These are phyloP conservation scores for Neospora caninum DNA, from an alignment of 169 alveolate species.

Conservation along the genomic window DNA sequence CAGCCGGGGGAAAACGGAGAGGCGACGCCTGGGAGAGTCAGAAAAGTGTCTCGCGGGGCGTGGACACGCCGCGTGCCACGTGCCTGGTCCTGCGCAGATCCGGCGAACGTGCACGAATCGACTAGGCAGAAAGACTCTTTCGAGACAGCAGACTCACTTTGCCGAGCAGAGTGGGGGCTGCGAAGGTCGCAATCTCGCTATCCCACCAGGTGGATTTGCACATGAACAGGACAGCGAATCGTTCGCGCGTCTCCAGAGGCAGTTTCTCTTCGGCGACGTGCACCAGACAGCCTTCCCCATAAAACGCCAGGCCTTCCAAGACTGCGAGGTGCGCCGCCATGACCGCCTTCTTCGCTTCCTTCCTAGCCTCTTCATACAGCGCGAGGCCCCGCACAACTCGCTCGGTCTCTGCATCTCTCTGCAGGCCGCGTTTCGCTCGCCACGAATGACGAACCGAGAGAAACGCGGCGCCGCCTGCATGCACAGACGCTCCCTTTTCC, in stretches of 20 bases:
- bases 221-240: conserved; percentile 28
- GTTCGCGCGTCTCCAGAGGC: not conserved
- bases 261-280: not conserved
- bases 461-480: not conserved
- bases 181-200: not conserved
- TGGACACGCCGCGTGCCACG: no score
- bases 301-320: not conserved
- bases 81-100: no score
- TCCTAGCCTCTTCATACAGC: not conserved
- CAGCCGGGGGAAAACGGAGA: no score
- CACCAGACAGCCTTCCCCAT: not conserved
- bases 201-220: conserved; percentile 25
- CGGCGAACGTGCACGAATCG: no score
- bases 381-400: not conserved
- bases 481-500: no score
- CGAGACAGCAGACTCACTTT: not conserved
- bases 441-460: not conserved
- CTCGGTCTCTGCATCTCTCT: not conserved
- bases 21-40: no score
- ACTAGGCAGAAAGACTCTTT: no score
- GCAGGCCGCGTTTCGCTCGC: not conserved
- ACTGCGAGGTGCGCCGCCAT: not conserved
- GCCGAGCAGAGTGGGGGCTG: not conserved
- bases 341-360: not conserved
- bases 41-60: no score